Evolutionary conservation across 2,329 filamentous ascomycete species (phyloP).

Genomic region (Tolypocladium capitatum): DNA sequence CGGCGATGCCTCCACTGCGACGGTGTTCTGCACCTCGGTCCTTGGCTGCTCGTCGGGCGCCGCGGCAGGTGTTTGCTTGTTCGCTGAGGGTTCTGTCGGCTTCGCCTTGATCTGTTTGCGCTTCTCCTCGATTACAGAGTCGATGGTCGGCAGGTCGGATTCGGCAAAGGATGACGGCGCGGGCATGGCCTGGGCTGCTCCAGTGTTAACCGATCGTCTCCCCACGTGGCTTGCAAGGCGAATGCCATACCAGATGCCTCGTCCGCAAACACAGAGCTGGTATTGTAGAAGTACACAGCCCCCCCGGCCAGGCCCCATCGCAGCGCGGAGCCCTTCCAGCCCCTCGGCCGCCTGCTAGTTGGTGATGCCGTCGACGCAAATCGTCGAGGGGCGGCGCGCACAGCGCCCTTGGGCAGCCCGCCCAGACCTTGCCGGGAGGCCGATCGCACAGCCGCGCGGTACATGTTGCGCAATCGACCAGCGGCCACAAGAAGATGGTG

Average conservation of each 20-base stretch:
- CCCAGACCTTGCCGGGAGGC: constrained; percentile 30
- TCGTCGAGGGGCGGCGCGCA: constrained; percentile 30
- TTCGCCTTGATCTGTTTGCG: constrained; percentile 30
- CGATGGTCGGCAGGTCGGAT: constrained; percentile 48
- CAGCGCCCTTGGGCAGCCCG: constrained; percentile 25
- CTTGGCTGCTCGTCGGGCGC: constrained; percentile 12
- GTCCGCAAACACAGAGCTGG: constrained; percentile 74
- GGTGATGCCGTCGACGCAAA: constrained; percentile 39
- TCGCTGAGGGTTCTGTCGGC: constrained; percentile 10
- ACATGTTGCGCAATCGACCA: constrained; percentile 25
- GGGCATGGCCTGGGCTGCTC: constrained; percentile 16
- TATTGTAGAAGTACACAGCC: constrained; percentile 89
- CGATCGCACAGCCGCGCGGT: constrained; percentile 36
- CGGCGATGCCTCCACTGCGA: constrained; percentile 23
- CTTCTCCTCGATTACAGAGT: constrained; percentile 54
- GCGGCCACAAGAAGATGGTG: not conserved
- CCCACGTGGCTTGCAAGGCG: not conserved
- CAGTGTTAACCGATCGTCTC: constrained; percentile 1
- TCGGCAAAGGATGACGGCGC: constrained; percentile 41
- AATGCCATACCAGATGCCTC: constrained; percentile 54
- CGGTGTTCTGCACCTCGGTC: constrained; percentile 12
- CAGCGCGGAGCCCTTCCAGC: constrained; percentile 64
- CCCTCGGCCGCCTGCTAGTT: constrained; percentile 55
- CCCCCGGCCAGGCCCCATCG: constrained; percentile 66
- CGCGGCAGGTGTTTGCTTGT: constrained; percentile 5